Evolutionary conservation across 805 yeast species (phyloP).

Genomic region (Pichia insulana): DNA sequence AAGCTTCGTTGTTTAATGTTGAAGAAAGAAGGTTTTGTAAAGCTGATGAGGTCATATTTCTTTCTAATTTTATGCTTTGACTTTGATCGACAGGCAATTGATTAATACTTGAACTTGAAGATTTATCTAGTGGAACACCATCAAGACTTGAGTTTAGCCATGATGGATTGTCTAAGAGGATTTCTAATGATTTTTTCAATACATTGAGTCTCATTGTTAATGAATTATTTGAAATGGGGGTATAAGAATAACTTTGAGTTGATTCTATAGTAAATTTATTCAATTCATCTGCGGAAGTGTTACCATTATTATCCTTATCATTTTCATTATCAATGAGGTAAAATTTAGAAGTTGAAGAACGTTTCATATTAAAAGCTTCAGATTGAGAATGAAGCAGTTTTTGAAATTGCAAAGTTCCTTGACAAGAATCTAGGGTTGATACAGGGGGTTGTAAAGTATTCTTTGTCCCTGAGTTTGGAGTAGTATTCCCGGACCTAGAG

Average conservation of each 20-base stretch:
- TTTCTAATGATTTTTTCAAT: slow-evolving; percentile 66
- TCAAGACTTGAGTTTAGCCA: slow-evolving; percentile 21
- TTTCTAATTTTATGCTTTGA: slow-evolving; percentile 24
- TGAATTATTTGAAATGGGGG: slow-evolving; percentile 73
- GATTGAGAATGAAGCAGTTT: slow-evolving; percentile 6
- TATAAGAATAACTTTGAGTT: slow-evolving; percentile 78
- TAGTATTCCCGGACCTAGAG: slow-evolving; percentile 1
- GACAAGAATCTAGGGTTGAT: neutral
- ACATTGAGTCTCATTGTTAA: slow-evolving; percentile 68
- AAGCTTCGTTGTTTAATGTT: slow-evolving; percentile 1
- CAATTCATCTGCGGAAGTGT: slow-evolving; percentile 1
- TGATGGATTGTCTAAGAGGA: slow-evolving; percentile 56
- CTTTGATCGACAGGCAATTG: no score
- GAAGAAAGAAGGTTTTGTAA: slow-evolving; percentile 36
- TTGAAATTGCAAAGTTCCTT: slow-evolving; percentile 3
- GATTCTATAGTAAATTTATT: slow-evolving; percentile 67
- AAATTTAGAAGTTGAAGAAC: slow-evolving; percentile 6
- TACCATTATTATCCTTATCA: neutral
- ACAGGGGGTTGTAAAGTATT: neutral
- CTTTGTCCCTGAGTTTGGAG: neutral
- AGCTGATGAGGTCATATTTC: slow-evolving; percentile 40
- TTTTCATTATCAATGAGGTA: slow-evolving; percentile 13
- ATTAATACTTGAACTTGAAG: slow-evolving; percentile 35
- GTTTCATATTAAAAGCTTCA: slow-evolving; percentile 4
- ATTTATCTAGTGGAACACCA: no score